These are phyloP conservation scores for Vachellia collinsii DNA, from an alignment of 306 rosid genomes.

Conservation along the genomic window DNA sequence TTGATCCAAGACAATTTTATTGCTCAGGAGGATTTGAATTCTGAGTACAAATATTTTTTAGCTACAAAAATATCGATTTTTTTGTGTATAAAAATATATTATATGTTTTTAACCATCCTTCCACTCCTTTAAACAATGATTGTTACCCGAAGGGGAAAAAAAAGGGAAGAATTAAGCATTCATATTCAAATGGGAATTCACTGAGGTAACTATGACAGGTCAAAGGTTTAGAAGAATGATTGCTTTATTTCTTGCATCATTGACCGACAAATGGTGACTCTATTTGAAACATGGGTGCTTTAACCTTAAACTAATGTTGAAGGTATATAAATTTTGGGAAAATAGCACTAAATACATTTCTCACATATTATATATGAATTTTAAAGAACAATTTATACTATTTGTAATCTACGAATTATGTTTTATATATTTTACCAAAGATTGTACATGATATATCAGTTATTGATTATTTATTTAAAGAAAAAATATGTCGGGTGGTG, in stretches of 20 bases:
- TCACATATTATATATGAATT: neutral
- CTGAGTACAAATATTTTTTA: no score
- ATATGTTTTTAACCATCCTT: no score
- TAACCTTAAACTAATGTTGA: neutral
- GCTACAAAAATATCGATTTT: no score
- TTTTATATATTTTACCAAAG: neutral
- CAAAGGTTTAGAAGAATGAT: neutral
- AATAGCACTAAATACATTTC: neutral
- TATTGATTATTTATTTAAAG: neutral
- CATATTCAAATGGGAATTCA: neutral
- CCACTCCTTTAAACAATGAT: neutral
- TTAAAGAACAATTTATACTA: neutral
- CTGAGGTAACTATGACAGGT: neutral
- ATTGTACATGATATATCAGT: neutral
- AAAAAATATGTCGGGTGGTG: neutral
- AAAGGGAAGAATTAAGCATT: neutral
- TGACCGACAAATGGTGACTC: neutral
- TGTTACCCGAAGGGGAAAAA: neutral
- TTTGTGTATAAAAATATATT: no score
- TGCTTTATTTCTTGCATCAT: neutral
- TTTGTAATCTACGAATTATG: neutral
- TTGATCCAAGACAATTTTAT: no score
- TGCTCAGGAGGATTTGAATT: no score
- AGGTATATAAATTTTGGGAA: neutral
- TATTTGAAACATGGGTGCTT: neutral